Base-by-base conservation (phyloP, 139 green algal species). In the Zygnema circumcarinatum region DNA sequence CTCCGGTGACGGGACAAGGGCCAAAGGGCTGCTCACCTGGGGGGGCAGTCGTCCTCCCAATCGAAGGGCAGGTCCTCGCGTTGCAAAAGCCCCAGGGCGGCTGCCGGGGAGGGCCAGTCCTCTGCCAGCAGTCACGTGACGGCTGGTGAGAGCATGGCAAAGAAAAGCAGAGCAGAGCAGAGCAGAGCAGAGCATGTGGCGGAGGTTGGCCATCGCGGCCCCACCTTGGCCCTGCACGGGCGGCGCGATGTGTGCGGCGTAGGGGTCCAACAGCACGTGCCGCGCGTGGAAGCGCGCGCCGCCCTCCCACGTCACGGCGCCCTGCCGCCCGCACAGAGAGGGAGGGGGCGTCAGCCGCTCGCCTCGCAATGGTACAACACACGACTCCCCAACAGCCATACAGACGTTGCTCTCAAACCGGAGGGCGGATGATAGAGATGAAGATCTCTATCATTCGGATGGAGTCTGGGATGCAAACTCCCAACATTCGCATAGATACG, bases 181-280 rank as follows among this genome's bases (percentile, higher is more conserved):
- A 72, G 7, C 47, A 7, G 47, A 62, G 7, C 7, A 62, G 16
- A 62, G 16, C 47, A 62, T 62, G 7, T 62, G 7, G 47, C 47
- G 16, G 16, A 62, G 47, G 7, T 25, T 16, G 16, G 47, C 16
- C 7, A 16, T 62, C 47, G 47, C 47, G 7, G 47, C 1, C 76
- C 38, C 21, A 87, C 82, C 82, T 84, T 87, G 82, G 1, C 82
- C 82, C 42, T 42, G 67, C 2, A 87, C 82, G 29, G 38, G 82
- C 0, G 39, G 7, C 0, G 96, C 80, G 29, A 97, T 85, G 25
- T 91, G 83, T 33, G 84, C 91, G 1, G 95, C 95, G 84, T 98
- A 98, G 0, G 97, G 97, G 91, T 99, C 97, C n/a, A 98, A 62
- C 25, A 99, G 69, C 1, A 98, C 92, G 22, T 85, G 69, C 20